Percentiles rank a stretch among this genome's conserved stretches.
These are phyloP conservation scores for Acorus calamus DNA, from an alignment of 106 monocot genomes.

Conservation along the genomic window DNA sequence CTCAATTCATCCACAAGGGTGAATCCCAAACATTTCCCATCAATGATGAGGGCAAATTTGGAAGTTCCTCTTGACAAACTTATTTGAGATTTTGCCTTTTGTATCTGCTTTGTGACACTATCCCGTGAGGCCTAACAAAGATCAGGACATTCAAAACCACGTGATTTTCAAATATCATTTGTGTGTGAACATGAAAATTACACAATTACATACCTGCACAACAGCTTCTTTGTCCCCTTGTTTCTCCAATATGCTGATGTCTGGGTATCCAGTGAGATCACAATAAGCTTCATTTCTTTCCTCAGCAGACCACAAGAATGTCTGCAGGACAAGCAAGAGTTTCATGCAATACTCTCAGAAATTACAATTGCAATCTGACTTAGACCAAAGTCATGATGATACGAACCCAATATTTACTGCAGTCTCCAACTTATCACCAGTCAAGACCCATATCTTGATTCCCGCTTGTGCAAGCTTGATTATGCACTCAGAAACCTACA, in stretches of 20 bases:
- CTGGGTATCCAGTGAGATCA: slow-evolving; percentile 34
- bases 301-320: slow-evolving; percentile 50
- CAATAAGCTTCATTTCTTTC: slow-evolving; percentile 55
- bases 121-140: slow-evolving; percentile 32
- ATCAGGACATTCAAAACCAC: neutral
- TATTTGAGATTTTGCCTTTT: slow-evolving; percentile 33
- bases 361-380: neutral
- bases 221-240: slow-evolving; percentile 19
- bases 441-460: slow-evolving; percentile 72
- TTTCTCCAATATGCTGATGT: slow-evolving; percentile 24
- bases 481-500: slow-evolving; percentile 70
- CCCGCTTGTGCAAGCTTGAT: slow-evolving; percentile 72
- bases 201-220: slow-evolving; percentile 20
- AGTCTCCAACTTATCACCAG: slow-evolving; percentile 82
- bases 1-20: slow-evolving; percentile 39
- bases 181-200: neutral
- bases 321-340: slow-evolving; percentile 19
- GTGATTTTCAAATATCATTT: neutral
- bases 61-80: slow-evolving; percentile 25
- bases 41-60: slow-evolving; percentile 54
- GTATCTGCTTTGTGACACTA: slow-evolving; percentile 36
- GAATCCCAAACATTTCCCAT: slow-evolving; percentile 47
- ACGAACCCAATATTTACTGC: slow-evolving; percentile 64
- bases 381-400: neutral
- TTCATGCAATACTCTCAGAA: neutral